Conservation (phyloP, 805 yeast species). For the Nakazawaea holstii region DNA sequence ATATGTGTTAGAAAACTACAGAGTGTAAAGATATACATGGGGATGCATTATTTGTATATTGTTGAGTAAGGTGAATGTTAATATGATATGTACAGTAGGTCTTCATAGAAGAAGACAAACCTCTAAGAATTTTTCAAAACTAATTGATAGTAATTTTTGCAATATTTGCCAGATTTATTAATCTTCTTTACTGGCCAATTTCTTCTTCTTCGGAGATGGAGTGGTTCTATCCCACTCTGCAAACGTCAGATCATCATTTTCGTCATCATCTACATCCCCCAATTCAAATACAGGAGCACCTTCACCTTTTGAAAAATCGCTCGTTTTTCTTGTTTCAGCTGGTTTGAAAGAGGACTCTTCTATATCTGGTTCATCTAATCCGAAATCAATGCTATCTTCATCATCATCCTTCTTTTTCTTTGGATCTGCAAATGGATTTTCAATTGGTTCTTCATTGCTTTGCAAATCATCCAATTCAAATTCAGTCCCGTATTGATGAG, state of each 20-base stretch:
- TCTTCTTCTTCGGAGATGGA: constrained; percentile 11
- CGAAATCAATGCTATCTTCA: constrained; percentile 19
- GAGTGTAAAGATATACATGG: no score
- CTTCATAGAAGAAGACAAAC: no score
- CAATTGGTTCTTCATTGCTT: constrained; percentile 40
- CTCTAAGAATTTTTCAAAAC: no score
- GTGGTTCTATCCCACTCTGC: constrained; percentile 8
- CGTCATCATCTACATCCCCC: constrained; percentile 13
- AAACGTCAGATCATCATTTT: constrained; percentile 3
- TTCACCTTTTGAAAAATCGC: constrained; percentile 2
- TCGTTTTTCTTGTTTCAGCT: background rate
- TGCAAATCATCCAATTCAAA: constrained; percentile 56
- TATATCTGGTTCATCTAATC: constrained; percentile 22
- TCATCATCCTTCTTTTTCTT: constrained; percentile 7
- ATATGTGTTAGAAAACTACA: background rate
- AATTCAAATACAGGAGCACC: constrained; percentile 12
- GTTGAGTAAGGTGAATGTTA: no score
- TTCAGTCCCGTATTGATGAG: constrained; percentile 41
- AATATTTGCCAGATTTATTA: background rate
- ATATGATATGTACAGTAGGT: no score
- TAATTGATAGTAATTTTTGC: no score
- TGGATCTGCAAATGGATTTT: constrained; percentile 27
- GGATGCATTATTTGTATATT: no score
- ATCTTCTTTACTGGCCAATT: constrained; percentile 14
- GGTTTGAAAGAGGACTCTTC: background rate